Conservation (phyloP, 495 filamentous ascomycete species). For the Mytilinidion resinicola region DNA sequence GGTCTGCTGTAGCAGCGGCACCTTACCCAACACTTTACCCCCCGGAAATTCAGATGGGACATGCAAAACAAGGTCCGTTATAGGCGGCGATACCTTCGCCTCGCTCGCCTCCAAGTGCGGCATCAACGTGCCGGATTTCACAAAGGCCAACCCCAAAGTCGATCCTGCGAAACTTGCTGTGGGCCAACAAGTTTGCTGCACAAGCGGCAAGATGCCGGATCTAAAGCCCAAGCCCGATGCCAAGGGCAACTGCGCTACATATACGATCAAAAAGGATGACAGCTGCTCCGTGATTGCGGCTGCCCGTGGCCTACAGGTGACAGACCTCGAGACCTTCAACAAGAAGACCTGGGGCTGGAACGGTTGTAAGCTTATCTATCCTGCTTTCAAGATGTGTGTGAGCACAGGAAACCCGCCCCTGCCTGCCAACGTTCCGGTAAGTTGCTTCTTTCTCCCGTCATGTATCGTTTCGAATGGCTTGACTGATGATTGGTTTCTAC, state of each 20-base stretch:
- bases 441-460: too few species aligned
- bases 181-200: slow-evolving; percentile 46
- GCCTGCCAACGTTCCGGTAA: too few species aligned
- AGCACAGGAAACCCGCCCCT: slow-evolving; percentile 44
- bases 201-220: slow-evolving; percentile 37
- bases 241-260: slow-evolving; percentile 40
- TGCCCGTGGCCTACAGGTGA: slow-evolving; percentile 31
- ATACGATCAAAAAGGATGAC: slow-evolving; percentile 36
- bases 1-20: slow-evolving; percentile 46
- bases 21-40: slow-evolving; percentile 36
- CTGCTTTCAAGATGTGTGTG: slow-evolving; percentile 40
- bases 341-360: slow-evolving; percentile 47
- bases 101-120: slow-evolving; percentile 1
- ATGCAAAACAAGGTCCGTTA: slow-evolving; percentile 4
- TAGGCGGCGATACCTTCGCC: background rate
- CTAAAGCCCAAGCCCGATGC: slow-evolving; percentile 36
- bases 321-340: slow-evolving; percentile 39
- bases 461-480: too few species aligned
- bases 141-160: slow-evolving; percentile 36
- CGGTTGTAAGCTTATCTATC: slow-evolving; percentile 38
- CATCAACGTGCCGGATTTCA: slow-evolving; percentile 31
- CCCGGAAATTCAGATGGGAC: slow-evolving; percentile 40
- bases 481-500: too few species aligned
- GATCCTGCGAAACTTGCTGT: slow-evolving; percentile 34
- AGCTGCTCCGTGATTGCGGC: slow-evolving; percentile 29